phyloP scores from a whole-genome alignment of 2,329 filamentous ascomycete species.

The Aspergillus chevalieri region DNA sequence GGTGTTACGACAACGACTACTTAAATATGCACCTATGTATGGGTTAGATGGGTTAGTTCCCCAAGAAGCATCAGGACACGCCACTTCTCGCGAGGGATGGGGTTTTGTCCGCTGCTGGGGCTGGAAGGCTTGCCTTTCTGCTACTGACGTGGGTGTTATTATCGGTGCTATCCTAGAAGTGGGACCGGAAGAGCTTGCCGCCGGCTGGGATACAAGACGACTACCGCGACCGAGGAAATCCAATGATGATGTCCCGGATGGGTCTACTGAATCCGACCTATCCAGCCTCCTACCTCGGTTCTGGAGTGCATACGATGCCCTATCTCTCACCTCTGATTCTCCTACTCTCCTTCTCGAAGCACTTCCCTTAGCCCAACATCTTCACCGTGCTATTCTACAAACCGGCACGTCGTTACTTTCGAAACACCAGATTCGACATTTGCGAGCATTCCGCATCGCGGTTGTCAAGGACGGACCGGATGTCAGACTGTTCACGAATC shows the following conservation, averaged over 20 bases:
- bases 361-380: slow-evolving; percentile 76
- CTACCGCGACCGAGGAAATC: slow-evolving; percentile 16
- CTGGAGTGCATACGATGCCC: slow-evolving; percentile 55
- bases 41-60: slow-evolving; percentile 91
- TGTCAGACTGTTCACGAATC: slow-evolving; percentile 83
- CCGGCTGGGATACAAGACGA: slow-evolving; percentile 28
- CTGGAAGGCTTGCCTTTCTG: slow-evolving; percentile 89
- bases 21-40: slow-evolving; percentile 89
- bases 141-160: slow-evolving; percentile 88
- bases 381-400: slow-evolving; percentile 87
- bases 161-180: slow-evolving; percentile 90
- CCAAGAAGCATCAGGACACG: slow-evolving; percentile 63
- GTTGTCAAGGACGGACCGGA: slow-evolving; percentile 94
- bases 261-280: slow-evolving; percentile 19
- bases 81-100: slow-evolving; percentile 81
- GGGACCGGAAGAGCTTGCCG: slow-evolving; percentile 45
- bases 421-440: slow-evolving; percentile 87
- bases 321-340: slow-evolving; percentile 42
- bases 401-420: slow-evolving; percentile 86
- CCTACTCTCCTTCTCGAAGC: slow-evolving; percentile 60
- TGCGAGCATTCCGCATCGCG: slow-evolving; percentile 88
- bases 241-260: slow-evolving; percentile 10
- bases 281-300: slow-evolving; percentile 43
- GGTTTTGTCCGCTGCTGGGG: slow-evolving; percentile 97
- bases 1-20: slow-evolving; percentile 72